Conservation (phyloP, 306 rosid species). For the Castanea sativa region DNA sequence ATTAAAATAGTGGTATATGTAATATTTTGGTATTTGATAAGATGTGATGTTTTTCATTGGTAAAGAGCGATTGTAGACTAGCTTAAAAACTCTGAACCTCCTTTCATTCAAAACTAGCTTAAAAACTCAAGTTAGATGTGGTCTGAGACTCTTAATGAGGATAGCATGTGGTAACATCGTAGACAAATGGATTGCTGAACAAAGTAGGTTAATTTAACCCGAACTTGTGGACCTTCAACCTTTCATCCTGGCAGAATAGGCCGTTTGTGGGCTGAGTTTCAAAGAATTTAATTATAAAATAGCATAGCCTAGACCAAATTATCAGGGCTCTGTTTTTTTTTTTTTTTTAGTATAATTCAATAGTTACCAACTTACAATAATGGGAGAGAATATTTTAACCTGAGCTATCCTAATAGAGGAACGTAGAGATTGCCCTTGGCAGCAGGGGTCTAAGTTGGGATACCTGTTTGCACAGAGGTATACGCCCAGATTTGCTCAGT, state of each 20-base stretch:
- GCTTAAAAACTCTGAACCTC: background rate
- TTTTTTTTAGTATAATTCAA: too few relatives aligned
- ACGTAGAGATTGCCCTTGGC: too few relatives aligned
- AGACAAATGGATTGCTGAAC: background rate
- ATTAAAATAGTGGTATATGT: background rate
- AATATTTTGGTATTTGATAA: background rate
- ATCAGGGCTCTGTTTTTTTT: too few relatives aligned
- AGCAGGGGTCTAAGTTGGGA: background rate
- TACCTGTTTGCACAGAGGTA: background rate
- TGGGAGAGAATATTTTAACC: too few relatives aligned
- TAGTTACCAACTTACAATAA: too few relatives aligned
- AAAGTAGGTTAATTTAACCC: background rate
- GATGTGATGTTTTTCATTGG: background rate
- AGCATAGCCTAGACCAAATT: background rate
- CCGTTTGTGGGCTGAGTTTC: background rate
- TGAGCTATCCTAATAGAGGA: too few relatives aligned
- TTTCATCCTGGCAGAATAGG: background rate
- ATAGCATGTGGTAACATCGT: background rate
- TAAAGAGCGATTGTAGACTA: too few relatives aligned
- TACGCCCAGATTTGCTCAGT: background rate
- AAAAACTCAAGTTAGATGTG: background rate
- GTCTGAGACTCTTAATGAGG: background rate
- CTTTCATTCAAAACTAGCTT: background rate
- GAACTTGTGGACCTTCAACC: background rate
- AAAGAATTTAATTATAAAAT: background rate